Base-by-base conservation (phyloP, 2,329 filamentous ascomycete species). In the Daldinia sp. region DNA sequence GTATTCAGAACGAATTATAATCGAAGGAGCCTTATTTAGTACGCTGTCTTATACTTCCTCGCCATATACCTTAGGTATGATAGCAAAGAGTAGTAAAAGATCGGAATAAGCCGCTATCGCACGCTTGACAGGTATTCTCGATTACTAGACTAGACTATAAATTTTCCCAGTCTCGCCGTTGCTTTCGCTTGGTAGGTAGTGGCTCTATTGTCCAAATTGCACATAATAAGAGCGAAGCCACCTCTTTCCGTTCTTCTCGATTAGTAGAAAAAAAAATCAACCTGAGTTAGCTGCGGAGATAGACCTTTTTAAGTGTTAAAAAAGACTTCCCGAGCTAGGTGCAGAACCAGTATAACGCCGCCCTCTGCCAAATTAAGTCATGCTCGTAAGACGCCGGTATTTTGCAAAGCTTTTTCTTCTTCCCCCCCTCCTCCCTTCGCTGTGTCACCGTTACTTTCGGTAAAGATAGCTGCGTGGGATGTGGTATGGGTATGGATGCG, bases 311-410 rank as follows among this genome's bases (percentile, higher is more conserved):
- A n/a, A n/a, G n/a, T n/a, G n/a, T n/a, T n/a, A n/a, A n/a, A 13
- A 37, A 27, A 50, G 9, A 15, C 11, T 17, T 53, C 59, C 39
- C 10, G 19, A 57, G 34, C 30, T 37, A 57, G 34, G 17, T 37
- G 29, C 41, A 64, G 29, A 66, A 61, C 57, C 51, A 37, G n/a
- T n/a, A 52, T 21, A 64, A 67, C 64, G 61, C 64, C 64, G 11
- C 47, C 61, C 58, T 50, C 29, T 59, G 39, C 54, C 61, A 64
- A 67, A 64, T 59, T 50, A 59, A 59, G 51, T 55, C 52, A 67
- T 67, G 64, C 61, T 64, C 54, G 25, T 59, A 67, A n/a, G 64
- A 67, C 64, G 64, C 64, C 64, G 41, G 50, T 17, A 41, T 48
- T 61, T 57, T 47, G 58, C 53, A 64, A 58, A 45, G 39, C 39